Conservation (phyloP, 768 basidiomycete species). For the Cystoderma amianthinum region DNA sequence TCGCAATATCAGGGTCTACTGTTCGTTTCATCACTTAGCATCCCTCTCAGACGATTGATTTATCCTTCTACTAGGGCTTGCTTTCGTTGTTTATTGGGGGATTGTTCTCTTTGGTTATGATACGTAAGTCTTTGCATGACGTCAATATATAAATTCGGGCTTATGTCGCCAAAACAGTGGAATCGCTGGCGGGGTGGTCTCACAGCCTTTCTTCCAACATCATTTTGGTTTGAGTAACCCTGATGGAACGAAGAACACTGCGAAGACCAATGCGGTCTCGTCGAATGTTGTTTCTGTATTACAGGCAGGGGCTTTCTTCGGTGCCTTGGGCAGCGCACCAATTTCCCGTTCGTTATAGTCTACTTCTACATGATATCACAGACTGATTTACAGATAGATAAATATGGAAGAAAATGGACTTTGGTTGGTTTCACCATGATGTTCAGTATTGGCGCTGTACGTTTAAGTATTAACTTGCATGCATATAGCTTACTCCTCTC, state of each 20-base stretch:
- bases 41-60: too few relatives aligned
- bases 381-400: too few relatives aligned
- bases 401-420: too few relatives aligned
- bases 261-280: slow-evolving; percentile 43
- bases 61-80: slow-evolving; percentile 69
- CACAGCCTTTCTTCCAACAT: slow-evolving; percentile 48
- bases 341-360: slow-evolving; percentile 47
- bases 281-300: slow-evolving; percentile 85
- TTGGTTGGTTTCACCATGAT: too few relatives aligned
- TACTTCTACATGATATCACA: too few relatives aligned
- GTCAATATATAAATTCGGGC: too few relatives aligned
- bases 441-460: too few relatives aligned
- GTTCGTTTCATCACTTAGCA: too few relatives aligned
- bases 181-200: slow-evolving; percentile 56
- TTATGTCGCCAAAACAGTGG: not conserved
- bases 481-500: too few relatives aligned
- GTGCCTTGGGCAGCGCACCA: slow-evolving; percentile 68
- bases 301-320: slow-evolving; percentile 86
- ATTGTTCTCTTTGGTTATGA: slow-evolving; percentile 80
- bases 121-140: slow-evolving; percentile 38
- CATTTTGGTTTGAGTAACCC: slow-evolving; percentile 58
- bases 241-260: slow-evolving; percentile 27
- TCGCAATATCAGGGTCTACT: too few relatives aligned
- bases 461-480: too few relatives aligned
- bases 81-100: slow-evolving; percentile 72